These are phyloP conservation scores for Phytophthora pini DNA, from an alignment of 352 stramenopile species.

Conservation along the genomic window DNA sequence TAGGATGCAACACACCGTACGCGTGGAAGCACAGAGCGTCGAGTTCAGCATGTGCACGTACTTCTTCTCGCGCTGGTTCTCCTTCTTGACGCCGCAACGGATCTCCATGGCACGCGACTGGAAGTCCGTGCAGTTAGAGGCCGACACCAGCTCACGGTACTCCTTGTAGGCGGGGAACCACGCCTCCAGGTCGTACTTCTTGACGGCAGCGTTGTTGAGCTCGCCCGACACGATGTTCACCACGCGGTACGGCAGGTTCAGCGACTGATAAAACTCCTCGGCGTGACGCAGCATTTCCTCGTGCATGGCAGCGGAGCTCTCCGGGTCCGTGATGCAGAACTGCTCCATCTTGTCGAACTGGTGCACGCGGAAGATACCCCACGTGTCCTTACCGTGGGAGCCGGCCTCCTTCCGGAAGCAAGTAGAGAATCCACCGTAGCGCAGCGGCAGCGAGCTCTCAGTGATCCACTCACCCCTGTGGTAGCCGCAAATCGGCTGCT, in stretches of 20 bases:
- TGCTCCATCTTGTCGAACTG: constrained; percentile 99
- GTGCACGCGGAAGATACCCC: constrained; percentile 99
- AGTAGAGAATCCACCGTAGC: constrained; percentile 98
- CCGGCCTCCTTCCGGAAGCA: constrained; percentile 99
- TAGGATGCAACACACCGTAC: constrained; percentile 99
- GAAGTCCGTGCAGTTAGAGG: constrained; percentile 99
- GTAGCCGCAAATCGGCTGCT: constrained; percentile 99
- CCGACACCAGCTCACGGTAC: constrained; percentile 99
- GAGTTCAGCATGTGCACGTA: constrained; percentile 99
- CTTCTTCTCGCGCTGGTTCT: constrained; percentile 95
- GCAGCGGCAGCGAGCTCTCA: constrained; percentile 80
- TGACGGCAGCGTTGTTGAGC: constrained; percentile 99
- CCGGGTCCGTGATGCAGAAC: constrained; percentile 97
- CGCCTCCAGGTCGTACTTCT: constrained; percentile 99
- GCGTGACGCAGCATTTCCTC: constrained; percentile 92
- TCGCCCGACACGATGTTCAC: constrained; percentile 99
- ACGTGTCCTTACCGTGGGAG: constrained; percentile 98
- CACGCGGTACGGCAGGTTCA: constrained; percentile 98
- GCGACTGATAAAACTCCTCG: constrained; percentile 98
- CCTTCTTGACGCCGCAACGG: constrained; percentile 96
- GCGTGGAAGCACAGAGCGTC: constrained; percentile 98
- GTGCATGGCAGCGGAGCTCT: constrained; percentile 93
- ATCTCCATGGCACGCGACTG: constrained; percentile 98
- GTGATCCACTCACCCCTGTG: constrained; percentile 94
- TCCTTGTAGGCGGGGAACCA: constrained; percentile 99